A percentile compares a stretch with the other conserved stretches of the same genome.
phyloP scores from a whole-genome alignment of 73 alveolate species.

The Stentor coeruleus region DNA sequence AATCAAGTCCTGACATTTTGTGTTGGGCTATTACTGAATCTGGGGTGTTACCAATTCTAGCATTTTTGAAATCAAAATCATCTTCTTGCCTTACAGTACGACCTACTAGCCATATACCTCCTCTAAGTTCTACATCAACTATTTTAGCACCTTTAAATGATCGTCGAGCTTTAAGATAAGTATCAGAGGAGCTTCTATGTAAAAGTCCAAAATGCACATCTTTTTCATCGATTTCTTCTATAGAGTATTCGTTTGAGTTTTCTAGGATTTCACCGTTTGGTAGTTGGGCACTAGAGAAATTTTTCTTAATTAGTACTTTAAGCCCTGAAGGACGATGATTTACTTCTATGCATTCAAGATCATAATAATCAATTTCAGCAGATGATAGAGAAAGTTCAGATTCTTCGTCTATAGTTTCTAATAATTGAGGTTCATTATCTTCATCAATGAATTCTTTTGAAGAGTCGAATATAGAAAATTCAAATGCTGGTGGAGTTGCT shows the following conservation, averaged over 20 bases:
- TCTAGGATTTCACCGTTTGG: background rate
- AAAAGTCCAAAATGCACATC: background rate
- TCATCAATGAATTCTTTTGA: slow-evolving; percentile 18
- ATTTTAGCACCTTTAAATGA: background rate
- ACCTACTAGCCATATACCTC: background rate
- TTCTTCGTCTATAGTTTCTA: slow-evolving; percentile 3
- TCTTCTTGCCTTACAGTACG: background rate
- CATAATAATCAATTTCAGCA: background rate
- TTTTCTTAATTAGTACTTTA: background rate
- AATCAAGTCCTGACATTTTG: background rate
- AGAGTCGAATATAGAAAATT: background rate
- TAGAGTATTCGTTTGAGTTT: background rate
- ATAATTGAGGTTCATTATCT: slow-evolving; percentile 20
- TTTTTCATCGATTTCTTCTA: slow-evolving; percentile 8
- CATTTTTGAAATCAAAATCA: slow-evolving; percentile 15
- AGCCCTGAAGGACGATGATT: slow-evolving; percentile 14
- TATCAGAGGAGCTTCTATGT: background rate
- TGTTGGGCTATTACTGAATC: background rate
- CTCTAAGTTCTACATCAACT: slow-evolving; percentile 18
- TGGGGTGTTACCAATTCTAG: background rate
- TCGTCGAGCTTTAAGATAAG: background rate
- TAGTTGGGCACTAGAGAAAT: background rate
- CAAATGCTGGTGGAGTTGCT: too few species aligned
- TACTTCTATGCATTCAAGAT: slow-evolving; percentile 3
- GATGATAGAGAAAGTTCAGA: background rate